A percentile compares a stretch with the other conserved stretches of the same genome.
phyloP scores from a whole-genome alignment of 2,329 filamentous ascomycete species.

The Bimuria novae-zelandiae region DNA sequence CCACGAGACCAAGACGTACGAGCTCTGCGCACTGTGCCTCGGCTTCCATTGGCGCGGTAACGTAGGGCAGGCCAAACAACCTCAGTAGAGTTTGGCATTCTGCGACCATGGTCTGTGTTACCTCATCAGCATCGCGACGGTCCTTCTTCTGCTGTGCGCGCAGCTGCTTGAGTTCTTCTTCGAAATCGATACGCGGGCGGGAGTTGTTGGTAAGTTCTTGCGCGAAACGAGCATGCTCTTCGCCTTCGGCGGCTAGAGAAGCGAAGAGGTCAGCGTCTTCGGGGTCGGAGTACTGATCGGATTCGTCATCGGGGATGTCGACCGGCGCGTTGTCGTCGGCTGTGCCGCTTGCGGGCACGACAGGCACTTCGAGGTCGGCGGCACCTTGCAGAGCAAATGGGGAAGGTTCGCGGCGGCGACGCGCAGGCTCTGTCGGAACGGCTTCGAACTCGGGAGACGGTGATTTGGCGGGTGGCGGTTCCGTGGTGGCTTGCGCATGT shows the following conservation, averaged over 20 bases:
- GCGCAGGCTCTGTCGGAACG: slow-evolving; percentile 38
- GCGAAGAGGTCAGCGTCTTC: slow-evolving; percentile 89
- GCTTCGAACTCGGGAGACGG: slow-evolving; percentile 59
- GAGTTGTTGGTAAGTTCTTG: slow-evolving; percentile 81
- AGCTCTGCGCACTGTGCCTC: slow-evolving; percentile 97
- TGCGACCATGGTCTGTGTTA: slow-evolving; percentile 92
- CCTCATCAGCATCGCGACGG: slow-evolving; percentile 91
- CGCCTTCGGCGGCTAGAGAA: slow-evolving; percentile 85
- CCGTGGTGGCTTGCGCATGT: slow-evolving; percentile 16
- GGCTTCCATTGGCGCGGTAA: slow-evolving; percentile 98
- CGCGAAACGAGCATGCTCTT: slow-evolving; percentile 92
- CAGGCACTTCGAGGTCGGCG: slow-evolving; percentile 33
- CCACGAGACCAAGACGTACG: slow-evolving; percentile 82
- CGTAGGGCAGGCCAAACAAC: slow-evolving; percentile 92
- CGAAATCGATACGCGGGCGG: slow-evolving; percentile 73
- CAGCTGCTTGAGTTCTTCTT: slow-evolving; percentile 82
- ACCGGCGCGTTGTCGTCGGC: slow-evolving; percentile 35
- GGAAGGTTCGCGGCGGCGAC: slow-evolving; percentile 26
- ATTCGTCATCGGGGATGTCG: slow-evolving; percentile 35
- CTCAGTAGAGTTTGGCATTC: slow-evolving; percentile 91
- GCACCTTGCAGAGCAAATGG: slow-evolving; percentile 32
- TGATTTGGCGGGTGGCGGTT: slow-evolving; percentile 40
- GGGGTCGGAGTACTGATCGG: slow-evolving; percentile 68
- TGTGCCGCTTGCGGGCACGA: slow-evolving; percentile 36
- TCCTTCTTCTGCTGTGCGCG: slow-evolving; percentile 97